Evolutionary conservation across 2,329 filamentous ascomycete genomes (phyloP), one percentile per base, ranked within the genome.

Genomic region (Ophiostoma australiae): DNA sequence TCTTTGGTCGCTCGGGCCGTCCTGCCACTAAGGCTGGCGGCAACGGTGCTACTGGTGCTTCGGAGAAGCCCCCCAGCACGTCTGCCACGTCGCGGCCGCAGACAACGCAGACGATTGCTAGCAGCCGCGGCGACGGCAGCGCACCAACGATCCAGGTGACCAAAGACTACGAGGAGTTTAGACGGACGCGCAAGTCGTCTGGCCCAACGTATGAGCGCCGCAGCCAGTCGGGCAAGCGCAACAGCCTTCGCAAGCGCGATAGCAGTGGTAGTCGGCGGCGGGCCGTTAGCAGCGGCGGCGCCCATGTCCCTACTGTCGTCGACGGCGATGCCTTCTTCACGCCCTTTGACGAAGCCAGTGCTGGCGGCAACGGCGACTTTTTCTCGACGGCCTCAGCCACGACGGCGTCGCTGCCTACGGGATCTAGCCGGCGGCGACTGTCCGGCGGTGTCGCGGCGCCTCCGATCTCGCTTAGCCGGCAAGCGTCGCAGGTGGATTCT

Each of bases 81-180:
- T 76, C 79, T 20, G 74, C 73, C 1, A 66, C 68, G 8, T 75
- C 75, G 11, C 78, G 81, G 65, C 81, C 82, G n/a, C 79, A 79
- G 69, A 83, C 85, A 3, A 80, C 81, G 13, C 82, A 84, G 72
- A 84, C 83, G 6, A 74, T 76, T 2, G 13, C 39, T 2, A 77
- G 78, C 5, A 82, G 80, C 74, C 77, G 76, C 27, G 72, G 73
- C n/a, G 52, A 41, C 33, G 20, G 23, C 5, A 17, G 41, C 11
- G 84, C 89, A 41, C 92, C 93, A 1, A 85, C 88, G 1, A 94
- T 96, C 73, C 91, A 95, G 71, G 85, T 96, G 35, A 95, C 89
- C 0, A 86, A 87, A 72, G 91, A 92, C 71, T 76, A 74, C 70
- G 78, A 75, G 75, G 83, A 83, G 33, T 74, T 75, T 33, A 76